phyloP scores from a whole-genome alignment of 1,139 yeast genomes.

The Sugiyamaella paludigena region DNA sequence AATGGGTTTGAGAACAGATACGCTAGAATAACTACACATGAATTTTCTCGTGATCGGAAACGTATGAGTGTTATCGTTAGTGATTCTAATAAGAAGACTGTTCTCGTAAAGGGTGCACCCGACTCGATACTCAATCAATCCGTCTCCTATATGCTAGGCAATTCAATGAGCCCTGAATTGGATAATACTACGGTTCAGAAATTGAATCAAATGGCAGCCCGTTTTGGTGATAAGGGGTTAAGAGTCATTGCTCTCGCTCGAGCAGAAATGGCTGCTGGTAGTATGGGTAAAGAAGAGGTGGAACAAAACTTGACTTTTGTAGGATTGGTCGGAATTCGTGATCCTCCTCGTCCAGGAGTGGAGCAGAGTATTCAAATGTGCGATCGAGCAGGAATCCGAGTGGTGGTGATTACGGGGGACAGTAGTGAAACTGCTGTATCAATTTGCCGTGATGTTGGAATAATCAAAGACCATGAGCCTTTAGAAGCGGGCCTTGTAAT shows the following conservation, averaged over 20 bases:
- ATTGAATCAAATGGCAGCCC: conserved; percentile 21
- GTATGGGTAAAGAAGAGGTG: conserved; percentile 24
- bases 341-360: conserved; percentile 56
- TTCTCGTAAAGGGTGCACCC: conserved; percentile 55
- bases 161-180: no score
- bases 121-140: conserved; percentile 43
- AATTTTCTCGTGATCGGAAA: conserved; percentile 48
- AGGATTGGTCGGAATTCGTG: conserved; percentile 53
- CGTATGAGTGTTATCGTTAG: conserved; percentile 49
- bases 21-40: conserved; percentile 27
- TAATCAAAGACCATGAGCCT: conserved; percentile 42
- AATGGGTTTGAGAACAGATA: conserved; percentile 12
- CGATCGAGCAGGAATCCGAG: conserved; percentile 52
- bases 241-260: conserved; percentile 49
- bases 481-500: conserved; percentile 36
- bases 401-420: conserved; percentile 56
- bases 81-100: conserved; percentile 23
- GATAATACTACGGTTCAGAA: background rate
- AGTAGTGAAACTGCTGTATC: conserved; percentile 54
- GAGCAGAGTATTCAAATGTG: conserved; percentile 46
- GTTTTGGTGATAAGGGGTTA: conserved; percentile 43
- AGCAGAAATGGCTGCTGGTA: background rate
- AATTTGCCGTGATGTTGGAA: conserved; percentile 52
- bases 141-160: background rate
- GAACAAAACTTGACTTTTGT: conserved; percentile 44